Conservation (phyloP, 2,329 filamentous ascomycete species). For the Aspergillus sergii region DNA sequence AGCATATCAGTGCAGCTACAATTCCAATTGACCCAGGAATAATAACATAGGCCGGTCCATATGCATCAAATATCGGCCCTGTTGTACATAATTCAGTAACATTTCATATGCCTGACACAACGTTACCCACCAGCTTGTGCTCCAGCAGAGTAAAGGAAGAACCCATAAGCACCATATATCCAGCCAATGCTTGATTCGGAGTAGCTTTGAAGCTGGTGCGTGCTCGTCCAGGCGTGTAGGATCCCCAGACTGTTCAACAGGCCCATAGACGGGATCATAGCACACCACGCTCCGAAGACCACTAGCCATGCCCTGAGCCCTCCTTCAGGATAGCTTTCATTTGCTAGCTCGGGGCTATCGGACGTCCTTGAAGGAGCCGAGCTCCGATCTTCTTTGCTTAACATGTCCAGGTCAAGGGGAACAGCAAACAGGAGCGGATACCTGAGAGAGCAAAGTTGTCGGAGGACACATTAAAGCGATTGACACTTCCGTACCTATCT, state of each 20-base stretch:
- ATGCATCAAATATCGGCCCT: slow-evolving; percentile 23
- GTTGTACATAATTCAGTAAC: not conserved
- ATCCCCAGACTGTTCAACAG: slow-evolving; percentile 44
- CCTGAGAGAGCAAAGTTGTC: not conserved
- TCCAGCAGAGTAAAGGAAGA: slow-evolving; percentile 40
- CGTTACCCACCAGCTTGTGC: slow-evolving; percentile 24
- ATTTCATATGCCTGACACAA: not conserved
- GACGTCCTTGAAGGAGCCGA: not conserved
- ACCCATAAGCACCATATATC: slow-evolving; percentile 46
- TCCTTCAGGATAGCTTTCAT: slow-evolving; percentile 40
- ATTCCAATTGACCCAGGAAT: slow-evolving; percentile 22
- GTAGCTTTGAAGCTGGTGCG: slow-evolving; percentile 39
- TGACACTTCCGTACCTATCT: not conserved
- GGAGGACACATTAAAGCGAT: not conserved
- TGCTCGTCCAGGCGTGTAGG: slow-evolving; percentile 42
- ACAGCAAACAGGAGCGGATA: not conserved
- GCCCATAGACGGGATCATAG: slow-evolving; percentile 44
- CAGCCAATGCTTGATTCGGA: slow-evolving; percentile 42
- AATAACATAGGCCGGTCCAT: slow-evolving; percentile 16
- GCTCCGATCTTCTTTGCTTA: not conserved
- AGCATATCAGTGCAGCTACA: slow-evolving; percentile 17
- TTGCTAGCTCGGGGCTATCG: not conserved
- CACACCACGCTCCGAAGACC: slow-evolving; percentile 43
- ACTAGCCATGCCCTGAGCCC: slow-evolving; percentile 47
- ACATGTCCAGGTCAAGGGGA: not conserved